A percentile compares a stretch with the other conserved stretches of the same genome.
Evolutionary conservation across 768 basidiomycete species (phyloP).

Genomic region (Serendipita sp.): DNA sequence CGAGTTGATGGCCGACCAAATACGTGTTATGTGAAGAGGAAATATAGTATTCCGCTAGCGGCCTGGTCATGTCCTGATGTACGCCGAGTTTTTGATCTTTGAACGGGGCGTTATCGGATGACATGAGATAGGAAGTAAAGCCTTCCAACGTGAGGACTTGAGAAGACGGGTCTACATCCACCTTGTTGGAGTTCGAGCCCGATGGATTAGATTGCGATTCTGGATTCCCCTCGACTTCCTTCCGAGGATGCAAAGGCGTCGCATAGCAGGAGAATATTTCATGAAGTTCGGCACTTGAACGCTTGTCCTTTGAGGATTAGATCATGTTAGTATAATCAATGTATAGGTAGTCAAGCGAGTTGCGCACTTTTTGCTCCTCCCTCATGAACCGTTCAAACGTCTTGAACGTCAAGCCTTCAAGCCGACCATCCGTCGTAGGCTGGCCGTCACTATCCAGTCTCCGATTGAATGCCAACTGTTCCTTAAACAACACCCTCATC

Average conservation of each 20-base stretch:
- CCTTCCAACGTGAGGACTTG: conserved; percentile 36
- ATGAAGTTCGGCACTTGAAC: not conserved
- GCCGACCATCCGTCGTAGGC: conserved; percentile 27
- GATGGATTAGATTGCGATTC: not conserved
- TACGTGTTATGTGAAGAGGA: conserved; percentile 91
- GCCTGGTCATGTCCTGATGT: conserved; percentile 76
- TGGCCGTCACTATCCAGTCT: conserved; percentile 66
- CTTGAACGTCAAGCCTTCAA: conserved; percentile 22
- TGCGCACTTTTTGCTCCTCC: conserved; percentile 33
- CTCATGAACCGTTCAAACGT: conserved; percentile 38
- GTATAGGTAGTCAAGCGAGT: not conserved
- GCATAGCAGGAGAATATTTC: not conserved
- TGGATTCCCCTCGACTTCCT: not conserved
- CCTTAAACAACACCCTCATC: not conserved
- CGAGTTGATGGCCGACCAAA: conserved; percentile 58
- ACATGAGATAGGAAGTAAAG: conserved; percentile 69
- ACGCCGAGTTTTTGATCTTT: conserved; percentile 36
- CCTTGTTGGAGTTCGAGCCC: conserved; percentile 9
- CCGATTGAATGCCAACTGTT: conserved; percentile 25
- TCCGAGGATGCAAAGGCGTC: not conserved
- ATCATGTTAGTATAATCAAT: conserved; percentile 17
- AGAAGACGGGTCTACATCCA: conserved; percentile 13
- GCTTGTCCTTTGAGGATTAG: conserved; percentile 19
- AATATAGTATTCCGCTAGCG: conserved; percentile 76
- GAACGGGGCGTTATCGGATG: conserved; percentile 55